These are phyloP conservation scores for Phytophthora capsici DNA, from an alignment of 352 stramenopile genomes.

Conservation along the genomic window DNA sequence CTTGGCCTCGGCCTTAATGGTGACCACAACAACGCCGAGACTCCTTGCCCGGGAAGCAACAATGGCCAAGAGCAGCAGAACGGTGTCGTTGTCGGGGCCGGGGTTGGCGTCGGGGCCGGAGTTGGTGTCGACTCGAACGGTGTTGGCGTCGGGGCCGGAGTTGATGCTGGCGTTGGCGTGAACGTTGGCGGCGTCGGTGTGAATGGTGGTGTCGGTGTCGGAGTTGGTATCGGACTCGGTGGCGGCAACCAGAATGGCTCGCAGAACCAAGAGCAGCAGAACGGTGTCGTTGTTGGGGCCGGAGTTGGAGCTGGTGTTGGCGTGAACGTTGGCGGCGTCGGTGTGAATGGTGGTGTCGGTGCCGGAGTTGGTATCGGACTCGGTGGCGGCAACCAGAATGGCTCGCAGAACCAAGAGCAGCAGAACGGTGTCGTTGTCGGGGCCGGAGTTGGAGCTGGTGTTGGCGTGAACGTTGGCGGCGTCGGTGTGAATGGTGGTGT, in stretches of 20 bases:
- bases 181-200: not conserved
- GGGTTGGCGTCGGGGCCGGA: constrained; percentile 2
- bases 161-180: not conserved
- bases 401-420: too few relatives aligned
- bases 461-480: not conserved
- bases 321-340: too few relatives aligned
- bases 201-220: not conserved
- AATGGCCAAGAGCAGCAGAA: constrained; percentile 6
- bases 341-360: too few relatives aligned
- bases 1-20: constrained; percentile 6
- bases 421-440: not conserved
- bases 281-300: too few relatives aligned
- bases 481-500: constrained; percentile 6
- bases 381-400: too few relatives aligned
- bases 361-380: too few relatives aligned
- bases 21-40: not conserved
- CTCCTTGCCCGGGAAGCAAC: constrained; percentile 4
- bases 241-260: too few relatives aligned
- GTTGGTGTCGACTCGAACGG: not conserved
- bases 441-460: constrained; percentile 4
- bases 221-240: not conserved
- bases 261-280: too few relatives aligned
- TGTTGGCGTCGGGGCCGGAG: not conserved
- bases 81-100: constrained; percentile 3
- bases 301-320: too few relatives aligned